Evolutionary conservation across 2,329 filamentous ascomycete genomes (phyloP).

Genomic region (Talaromyces sp.): DNA sequence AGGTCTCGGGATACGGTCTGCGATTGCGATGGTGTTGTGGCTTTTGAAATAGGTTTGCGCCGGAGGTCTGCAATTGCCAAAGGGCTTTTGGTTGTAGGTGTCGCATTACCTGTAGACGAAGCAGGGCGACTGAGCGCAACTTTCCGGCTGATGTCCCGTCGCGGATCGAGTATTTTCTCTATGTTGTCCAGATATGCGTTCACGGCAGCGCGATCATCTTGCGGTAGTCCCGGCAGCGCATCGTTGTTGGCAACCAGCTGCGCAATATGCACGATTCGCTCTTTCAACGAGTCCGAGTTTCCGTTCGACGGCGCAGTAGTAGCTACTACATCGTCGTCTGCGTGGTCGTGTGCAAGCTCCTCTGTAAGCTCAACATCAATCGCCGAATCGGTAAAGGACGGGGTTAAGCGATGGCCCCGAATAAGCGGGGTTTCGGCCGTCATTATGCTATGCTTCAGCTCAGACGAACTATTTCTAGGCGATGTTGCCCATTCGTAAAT

Average conservation of each 20-base stretch:
- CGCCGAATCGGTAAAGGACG: slow-evolving; percentile 26
- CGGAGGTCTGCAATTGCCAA: not conserved
- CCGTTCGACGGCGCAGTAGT: not conserved
- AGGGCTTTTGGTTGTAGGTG: slow-evolving; percentile 14
- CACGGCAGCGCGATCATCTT: slow-evolving; percentile 29
- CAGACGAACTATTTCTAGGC: not conserved
- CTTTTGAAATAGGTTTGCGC: not conserved
- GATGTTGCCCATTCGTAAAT: not conserved
- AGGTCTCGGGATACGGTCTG: slow-evolving; percentile 20
- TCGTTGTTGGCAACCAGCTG: slow-evolving; percentile 10
- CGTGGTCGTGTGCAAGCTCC: not conserved
- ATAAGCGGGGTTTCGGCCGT: slow-evolving; percentile 5
- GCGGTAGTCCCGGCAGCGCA: slow-evolving; percentile 2
- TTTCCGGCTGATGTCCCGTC: slow-evolving; percentile 22
- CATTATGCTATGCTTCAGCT: not conserved
- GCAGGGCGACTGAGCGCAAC: slow-evolving; percentile 21
- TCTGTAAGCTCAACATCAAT: slow-evolving; percentile 23
- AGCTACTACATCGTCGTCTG: not conserved
- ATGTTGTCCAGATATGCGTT: slow-evolving; percentile 30
- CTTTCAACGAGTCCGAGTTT: not conserved
- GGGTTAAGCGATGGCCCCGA: slow-evolving; percentile 19
- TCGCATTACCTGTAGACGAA: slow-evolving; percentile 12
- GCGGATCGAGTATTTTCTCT: slow-evolving; percentile 26
- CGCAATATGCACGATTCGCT: slow-evolving; percentile 13
- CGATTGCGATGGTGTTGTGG: not conserved